Evolutionary conservation across 805 yeast genomes (phyloP).

Genomic region (Lipomyces yamanashiensis): DNA sequence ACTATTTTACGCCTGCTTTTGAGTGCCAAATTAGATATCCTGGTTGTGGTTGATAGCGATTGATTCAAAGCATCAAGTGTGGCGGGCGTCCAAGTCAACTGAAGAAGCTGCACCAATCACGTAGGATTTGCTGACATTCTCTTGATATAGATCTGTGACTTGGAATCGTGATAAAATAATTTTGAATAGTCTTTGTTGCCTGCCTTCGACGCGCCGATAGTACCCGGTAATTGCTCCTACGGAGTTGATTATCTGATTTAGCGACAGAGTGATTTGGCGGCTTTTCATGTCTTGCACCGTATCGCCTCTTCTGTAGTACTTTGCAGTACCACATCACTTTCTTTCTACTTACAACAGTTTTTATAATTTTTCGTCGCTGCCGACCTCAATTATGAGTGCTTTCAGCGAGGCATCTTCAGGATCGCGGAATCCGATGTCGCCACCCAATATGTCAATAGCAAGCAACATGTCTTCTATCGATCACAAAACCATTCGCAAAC

Average conservation of each 20-base stretch:
- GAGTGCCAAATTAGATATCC: too few relatives aligned
- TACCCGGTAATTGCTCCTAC: background rate
- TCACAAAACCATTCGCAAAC: slow-evolving; percentile 37
- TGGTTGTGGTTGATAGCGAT: too few relatives aligned
- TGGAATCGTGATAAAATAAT: too few relatives aligned
- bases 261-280: background rate
- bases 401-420: background rate
- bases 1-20: too few relatives aligned
- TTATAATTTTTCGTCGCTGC: background rate
- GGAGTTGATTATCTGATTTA: background rate
- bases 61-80: too few relatives aligned
- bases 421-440: background rate
- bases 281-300: background rate
- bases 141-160: too few relatives aligned
- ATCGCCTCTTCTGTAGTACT: background rate
- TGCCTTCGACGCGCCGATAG: background rate
- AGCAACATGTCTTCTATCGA: slow-evolving; percentile 14
- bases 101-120: too few relatives aligned
- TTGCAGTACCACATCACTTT: background rate
- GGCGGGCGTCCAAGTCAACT: too few relatives aligned
- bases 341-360: too few relatives aligned
- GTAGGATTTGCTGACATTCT: too few relatives aligned
- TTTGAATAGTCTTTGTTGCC: too few relatives aligned
- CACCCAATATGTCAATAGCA: slow-evolving; percentile 4
- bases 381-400: background rate